Percentiles rank a stretch among this genome's conserved stretches.
Conservation (phyloP, 2,329 filamentous ascomycete genomes). For the Cytospora piceae region DNA sequence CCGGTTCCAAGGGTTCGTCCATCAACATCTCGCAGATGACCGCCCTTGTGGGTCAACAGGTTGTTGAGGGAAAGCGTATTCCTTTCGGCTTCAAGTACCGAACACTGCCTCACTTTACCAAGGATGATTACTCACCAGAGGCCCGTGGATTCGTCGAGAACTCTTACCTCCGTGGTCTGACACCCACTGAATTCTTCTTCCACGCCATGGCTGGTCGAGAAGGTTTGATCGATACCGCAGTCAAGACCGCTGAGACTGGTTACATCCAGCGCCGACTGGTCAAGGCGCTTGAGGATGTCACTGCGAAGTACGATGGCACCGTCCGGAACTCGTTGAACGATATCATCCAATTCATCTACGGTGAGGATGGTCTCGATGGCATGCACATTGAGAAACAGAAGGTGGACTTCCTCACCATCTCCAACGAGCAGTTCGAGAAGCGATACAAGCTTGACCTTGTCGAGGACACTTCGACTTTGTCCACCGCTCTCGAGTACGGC, state of each 20-base stretch:
- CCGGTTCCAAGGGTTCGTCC: constrained; percentile 96
- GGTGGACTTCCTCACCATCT: constrained; percentile 83
- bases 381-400: constrained; percentile 91
- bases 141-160: constrained; percentile 98
- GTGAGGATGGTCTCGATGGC: constrained; percentile 94
- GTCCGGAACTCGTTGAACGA: constrained; percentile 96
- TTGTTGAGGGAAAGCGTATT: constrained; percentile 97
- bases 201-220: constrained; percentile 99
- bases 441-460: constrained; percentile 88
- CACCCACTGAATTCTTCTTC: constrained; percentile 97
- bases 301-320: constrained; percentile 96
- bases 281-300: constrained; percentile 96
- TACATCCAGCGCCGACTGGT: constrained; percentile 99
- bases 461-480: constrained; percentile 59
- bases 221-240: constrained; percentile 98
- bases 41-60: constrained; percentile 95
- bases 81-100: constrained; percentile 99
- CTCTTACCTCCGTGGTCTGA: constrained; percentile 93
- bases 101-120: constrained; percentile 95
- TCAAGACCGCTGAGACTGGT: constrained; percentile 98
- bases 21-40: constrained; percentile 99
- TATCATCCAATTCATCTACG: constrained; percentile 95
- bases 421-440: constrained; percentile 75
- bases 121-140: constrained; percentile 98
- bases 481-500: constrained; percentile 80